Evolutionary conservation across 2,329 filamentous ascomycete genomes (phyloP).

Genomic region (Penicillium frequentans): DNA sequence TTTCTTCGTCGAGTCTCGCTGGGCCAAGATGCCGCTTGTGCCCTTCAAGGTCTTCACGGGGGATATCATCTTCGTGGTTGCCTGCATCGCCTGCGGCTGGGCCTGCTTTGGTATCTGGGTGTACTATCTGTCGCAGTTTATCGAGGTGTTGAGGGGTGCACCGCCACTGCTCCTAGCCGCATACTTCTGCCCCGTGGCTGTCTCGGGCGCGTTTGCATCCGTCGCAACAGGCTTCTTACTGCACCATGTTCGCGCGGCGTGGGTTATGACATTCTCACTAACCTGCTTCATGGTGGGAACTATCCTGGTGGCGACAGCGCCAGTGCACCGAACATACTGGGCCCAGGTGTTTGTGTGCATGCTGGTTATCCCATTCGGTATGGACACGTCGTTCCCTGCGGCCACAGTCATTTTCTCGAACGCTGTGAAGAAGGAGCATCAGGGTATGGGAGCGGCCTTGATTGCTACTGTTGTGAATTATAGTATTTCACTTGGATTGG

Average conservation of each 20-base stretch:
- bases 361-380: conserved; percentile 61
- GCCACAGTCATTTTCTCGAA: conserved; percentile 62
- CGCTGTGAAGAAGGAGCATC: conserved; percentile 46
- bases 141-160: conserved; percentile 23
- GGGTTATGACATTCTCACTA: conserved; percentile 31
- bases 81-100: conserved; percentile 45
- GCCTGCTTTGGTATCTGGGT: conserved; percentile 43
- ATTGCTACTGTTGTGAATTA: conserved; percentile 69
- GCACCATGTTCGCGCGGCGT: conserved; percentile 19
- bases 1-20: conserved; percentile 50
- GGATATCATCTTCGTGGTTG: conserved; percentile 36
- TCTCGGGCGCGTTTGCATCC: conserved; percentile 32
- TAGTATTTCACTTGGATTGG: conserved; percentile 64
- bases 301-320: conserved; percentile 46
- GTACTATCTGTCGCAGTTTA: conserved; percentile 41
- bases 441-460: conserved; percentile 56
- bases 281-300: conserved; percentile 44
- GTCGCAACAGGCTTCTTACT: conserved; percentile 29
- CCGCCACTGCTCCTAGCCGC: conserved; percentile 31
- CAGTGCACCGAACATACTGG: conserved; percentile 63
- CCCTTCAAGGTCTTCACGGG: conserved; percentile 49
- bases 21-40: conserved; percentile 54
- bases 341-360: conserved; percentile 60
- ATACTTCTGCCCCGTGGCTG: conserved; percentile 29
- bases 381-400: conserved; percentile 68